phyloP scores from a whole-genome alignment of 1,139 yeast species.

The Yamadazyma siamensis region DNA sequence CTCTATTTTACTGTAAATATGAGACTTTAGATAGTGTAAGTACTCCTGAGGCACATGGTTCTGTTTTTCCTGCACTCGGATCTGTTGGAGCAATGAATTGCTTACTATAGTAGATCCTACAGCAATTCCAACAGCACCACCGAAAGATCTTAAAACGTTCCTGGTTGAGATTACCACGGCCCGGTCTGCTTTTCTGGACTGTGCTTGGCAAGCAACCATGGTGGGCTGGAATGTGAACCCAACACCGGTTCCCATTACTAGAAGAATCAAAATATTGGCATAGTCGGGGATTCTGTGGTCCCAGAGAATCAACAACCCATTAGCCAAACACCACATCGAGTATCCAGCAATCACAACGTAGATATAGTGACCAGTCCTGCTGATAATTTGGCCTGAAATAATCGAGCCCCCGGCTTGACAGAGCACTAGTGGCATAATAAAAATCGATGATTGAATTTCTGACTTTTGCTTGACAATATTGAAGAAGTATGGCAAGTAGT shows the following conservation, averaged over 20 bases:
- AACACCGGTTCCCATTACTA: slow-evolving; percentile 49
- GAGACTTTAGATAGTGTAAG: slow-evolving; percentile 15
- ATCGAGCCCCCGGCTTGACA: slow-evolving; percentile 40
- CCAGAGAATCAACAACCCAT: slow-evolving; percentile 39
- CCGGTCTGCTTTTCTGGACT: slow-evolving; percentile 46
- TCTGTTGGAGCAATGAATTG: slow-evolving; percentile 15
- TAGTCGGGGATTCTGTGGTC: slow-evolving; percentile 27
- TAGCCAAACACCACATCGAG: slow-evolving; percentile 40
- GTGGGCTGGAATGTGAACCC: slow-evolving; percentile 36
- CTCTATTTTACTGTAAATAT: slow-evolving; percentile 18
- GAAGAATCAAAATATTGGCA: slow-evolving; percentile 29
- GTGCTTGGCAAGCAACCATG: slow-evolving; percentile 55
- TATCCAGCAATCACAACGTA: slow-evolving; percentile 43
- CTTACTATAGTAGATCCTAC: slow-evolving; percentile 25
- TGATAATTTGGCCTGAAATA: slow-evolving; percentile 42
- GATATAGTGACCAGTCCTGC: slow-evolving; percentile 43
- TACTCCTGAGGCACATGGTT: slow-evolving; percentile 12
- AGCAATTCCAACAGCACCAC: slow-evolving; percentile 45
- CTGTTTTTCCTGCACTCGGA: slow-evolving; percentile 5
- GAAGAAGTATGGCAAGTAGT: slow-evolving; percentile 50
- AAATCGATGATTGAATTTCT: slow-evolving; percentile 36
- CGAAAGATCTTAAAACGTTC: slow-evolving; percentile 52
- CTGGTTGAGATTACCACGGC: slow-evolving; percentile 57
- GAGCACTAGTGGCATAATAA: slow-evolving; percentile 43
- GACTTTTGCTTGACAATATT: slow-evolving; percentile 44